A percentile compares a stretch with the other conserved stretches of the same genome.
Evolutionary conservation across 495 filamentous ascomycete species (phyloP).

Genomic region (Venustampulla echinocandica): DNA sequence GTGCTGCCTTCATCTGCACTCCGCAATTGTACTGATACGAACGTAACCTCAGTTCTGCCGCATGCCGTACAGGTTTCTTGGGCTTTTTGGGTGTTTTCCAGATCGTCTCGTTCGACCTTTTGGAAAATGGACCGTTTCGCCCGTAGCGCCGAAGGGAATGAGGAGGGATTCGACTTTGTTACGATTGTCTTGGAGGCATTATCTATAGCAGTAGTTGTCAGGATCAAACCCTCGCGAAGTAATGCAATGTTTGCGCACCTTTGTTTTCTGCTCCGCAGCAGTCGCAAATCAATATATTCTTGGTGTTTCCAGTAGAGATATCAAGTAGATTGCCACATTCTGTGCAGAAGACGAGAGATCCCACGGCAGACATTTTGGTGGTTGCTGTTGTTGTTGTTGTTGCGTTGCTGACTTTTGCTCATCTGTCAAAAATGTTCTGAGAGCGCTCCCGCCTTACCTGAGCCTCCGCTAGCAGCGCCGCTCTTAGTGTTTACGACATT

Average conservation of each 20-base stretch:
- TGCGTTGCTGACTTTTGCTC: no score
- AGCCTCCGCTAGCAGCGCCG: no score
- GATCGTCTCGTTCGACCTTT: conserved; percentile 67
- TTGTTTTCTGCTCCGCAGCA: conserved; percentile 77
- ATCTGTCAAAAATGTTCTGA: neutral
- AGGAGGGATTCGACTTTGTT: conserved; percentile 75
- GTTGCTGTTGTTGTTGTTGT: neutral
- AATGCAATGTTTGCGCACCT: conserved; percentile 42
- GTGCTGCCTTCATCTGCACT: conserved; percentile 94
- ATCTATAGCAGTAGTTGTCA: conserved; percentile 46
- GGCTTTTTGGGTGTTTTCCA: conserved; percentile 66
- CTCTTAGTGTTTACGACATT: no score
- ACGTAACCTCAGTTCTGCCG: conserved; percentile 74
- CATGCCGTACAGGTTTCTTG: conserved; percentile 68
- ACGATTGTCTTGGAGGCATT: conserved; percentile 68
- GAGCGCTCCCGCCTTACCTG: neutral
- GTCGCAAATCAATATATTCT: conserved; percentile 69
- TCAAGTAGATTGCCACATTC: conserved; percentile 90
- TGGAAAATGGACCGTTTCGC: conserved; percentile 80
- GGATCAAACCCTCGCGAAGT: neutral
- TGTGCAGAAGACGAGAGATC: conserved; percentile 86
- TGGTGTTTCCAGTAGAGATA: conserved; percentile 60
- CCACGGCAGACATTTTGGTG: conserved; percentile 68
- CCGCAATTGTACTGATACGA: conserved; percentile 74
- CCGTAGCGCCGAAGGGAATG: conserved; percentile 81